Evolutionary conservation across 2,329 filamentous ascomycete species (phyloP).

Genomic region (Nemania sp.): DNA sequence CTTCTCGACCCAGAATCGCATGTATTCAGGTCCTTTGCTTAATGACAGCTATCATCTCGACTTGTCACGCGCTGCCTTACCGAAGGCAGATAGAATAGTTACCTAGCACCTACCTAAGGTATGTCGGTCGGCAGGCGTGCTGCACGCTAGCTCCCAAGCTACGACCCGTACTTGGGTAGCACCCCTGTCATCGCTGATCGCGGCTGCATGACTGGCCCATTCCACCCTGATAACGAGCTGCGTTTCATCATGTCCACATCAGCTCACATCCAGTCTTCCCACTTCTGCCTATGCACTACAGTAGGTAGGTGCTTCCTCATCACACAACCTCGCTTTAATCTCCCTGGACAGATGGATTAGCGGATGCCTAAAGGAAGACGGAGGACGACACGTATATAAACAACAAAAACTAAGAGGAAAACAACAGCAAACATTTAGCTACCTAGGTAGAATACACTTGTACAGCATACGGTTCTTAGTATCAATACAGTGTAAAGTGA

Average conservation of each 20-base stretch:
- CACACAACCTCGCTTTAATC: not conserved
- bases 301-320: not conserved
- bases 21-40: not conserved
- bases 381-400: too few species aligned
- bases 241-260: slow-evolving; percentile 29
- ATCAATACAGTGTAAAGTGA: not conserved
- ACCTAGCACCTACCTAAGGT: slow-evolving; percentile 3
- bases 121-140: not conserved
- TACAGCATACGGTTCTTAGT: not conserved
- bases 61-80: slow-evolving; percentile 11
- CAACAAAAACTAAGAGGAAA: too few species aligned
- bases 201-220: slow-evolving; percentile 16
- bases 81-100: not conserved
- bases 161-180: not conserved
- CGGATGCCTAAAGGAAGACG: too few species aligned
- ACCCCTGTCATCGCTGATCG: slow-evolving; percentile 23
- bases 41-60: slow-evolving; percentile 12
- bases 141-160: slow-evolving; percentile 15
- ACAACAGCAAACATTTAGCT: not conserved
- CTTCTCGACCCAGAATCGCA: not conserved
- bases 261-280: slow-evolving; percentile 24
- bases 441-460: too few species aligned
- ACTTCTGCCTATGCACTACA: not conserved
- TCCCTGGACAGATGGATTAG: not conserved
- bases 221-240: slow-evolving; percentile 20